Percentiles rank a stretch among this genome's conserved stretches.
These are phyloP conservation scores for Ceratocystis huliohia DNA, from an alignment of 2,329 filamentous ascomycete species.

Conservation along the genomic window DNA sequence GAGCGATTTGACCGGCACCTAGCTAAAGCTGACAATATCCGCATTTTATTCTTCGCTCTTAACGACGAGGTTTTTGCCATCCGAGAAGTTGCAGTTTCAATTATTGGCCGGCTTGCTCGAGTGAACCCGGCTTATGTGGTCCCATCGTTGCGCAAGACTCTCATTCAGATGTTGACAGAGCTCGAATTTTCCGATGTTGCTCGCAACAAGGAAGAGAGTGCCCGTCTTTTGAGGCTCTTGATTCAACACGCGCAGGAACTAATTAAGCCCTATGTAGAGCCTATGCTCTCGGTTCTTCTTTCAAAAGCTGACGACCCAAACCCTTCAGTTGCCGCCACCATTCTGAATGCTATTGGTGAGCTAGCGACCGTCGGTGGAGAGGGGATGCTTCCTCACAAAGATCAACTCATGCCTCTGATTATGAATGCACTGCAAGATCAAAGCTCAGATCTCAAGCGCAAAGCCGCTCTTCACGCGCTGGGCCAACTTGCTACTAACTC, in stretches of 20 bases:
- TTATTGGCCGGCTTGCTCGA: constrained; percentile 82
- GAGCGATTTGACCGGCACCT: constrained; percentile 90
- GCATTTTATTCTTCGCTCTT: constrained; percentile 84
- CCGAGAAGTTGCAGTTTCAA: constrained; percentile 85
- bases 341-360: constrained; percentile 89
- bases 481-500: constrained; percentile 91
- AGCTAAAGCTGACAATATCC: constrained; percentile 94
- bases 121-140: constrained; percentile 97
- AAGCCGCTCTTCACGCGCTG: constrained; percentile 78
- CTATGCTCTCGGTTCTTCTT: constrained; percentile 87
- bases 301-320: constrained; percentile 81
- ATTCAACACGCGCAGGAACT: constrained; percentile 86
- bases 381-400: constrained; percentile 85
- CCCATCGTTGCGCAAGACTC: constrained; percentile 81
- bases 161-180: constrained; percentile 92
- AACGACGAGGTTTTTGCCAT: constrained; percentile 93
- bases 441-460: constrained; percentile 76
- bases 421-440: constrained; percentile 89
- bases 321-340: constrained; percentile 80
- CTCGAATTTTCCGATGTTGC: constrained; percentile 92
- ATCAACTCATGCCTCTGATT: constrained; percentile 86
- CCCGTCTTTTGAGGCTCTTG: constrained; percentile 79
- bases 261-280: constrained; percentile 92
- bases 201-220: constrained; percentile 91
- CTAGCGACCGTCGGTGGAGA: constrained; percentile 86